These are phyloP conservation scores for Teratosphaeria nubilosa DNA, from an alignment of 2,329 filamentous ascomycete genomes.

Conservation along the genomic window DNA sequence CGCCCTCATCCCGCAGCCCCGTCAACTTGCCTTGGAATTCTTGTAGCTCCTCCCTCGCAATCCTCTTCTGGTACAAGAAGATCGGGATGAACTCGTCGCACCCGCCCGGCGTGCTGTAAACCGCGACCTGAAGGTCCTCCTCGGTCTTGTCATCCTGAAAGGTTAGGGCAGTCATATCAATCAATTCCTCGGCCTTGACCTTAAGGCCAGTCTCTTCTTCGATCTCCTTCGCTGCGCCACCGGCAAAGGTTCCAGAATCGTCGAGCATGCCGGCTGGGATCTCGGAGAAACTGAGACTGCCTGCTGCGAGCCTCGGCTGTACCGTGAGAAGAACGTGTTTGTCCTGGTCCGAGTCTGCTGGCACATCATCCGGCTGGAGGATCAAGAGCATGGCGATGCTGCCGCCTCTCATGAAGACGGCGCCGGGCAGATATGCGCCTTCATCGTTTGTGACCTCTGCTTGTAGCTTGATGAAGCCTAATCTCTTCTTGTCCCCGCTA, in stretches of 20 bases:
- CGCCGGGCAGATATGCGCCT: constrained; percentile 44
- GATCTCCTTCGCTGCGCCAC: constrained; percentile 48
- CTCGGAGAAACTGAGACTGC: constrained; percentile 44
- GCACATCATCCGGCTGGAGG: constrained; percentile 43
- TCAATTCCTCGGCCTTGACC: constrained; percentile 39
- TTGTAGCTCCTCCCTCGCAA: constrained; percentile 39
- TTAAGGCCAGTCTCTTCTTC: constrained; percentile 47
- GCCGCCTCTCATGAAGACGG: constrained; percentile 48
- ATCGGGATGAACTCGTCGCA: constrained; percentile 51
- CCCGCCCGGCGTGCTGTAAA: constrained; percentile 47
- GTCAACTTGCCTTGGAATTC: constrained; percentile 44
- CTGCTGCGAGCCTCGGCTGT: constrained; percentile 48
- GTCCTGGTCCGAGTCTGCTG: constrained; percentile 30
- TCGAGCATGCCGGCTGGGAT: constrained; percentile 54
- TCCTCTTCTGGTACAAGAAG: constrained; percentile 45
- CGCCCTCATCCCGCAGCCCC: constrained; percentile 44
- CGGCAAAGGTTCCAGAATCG: constrained; percentile 42
- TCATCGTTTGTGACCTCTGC: constrained; percentile 43
- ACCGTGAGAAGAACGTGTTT: constrained; percentile 46
- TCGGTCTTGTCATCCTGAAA: constrained; percentile 20
- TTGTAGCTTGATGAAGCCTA: constrained; percentile 49
- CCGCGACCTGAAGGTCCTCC: constrained; percentile 36
- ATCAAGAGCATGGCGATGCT: constrained; percentile 50
- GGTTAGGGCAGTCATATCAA: constrained; percentile 46
- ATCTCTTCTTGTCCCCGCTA: constrained; percentile 21